Evolutionary conservation across 306 rosid genomes (phyloP), one percentile per base, ranked within the genome.

Genomic region (Fragaria nilgerrensis): DNA sequence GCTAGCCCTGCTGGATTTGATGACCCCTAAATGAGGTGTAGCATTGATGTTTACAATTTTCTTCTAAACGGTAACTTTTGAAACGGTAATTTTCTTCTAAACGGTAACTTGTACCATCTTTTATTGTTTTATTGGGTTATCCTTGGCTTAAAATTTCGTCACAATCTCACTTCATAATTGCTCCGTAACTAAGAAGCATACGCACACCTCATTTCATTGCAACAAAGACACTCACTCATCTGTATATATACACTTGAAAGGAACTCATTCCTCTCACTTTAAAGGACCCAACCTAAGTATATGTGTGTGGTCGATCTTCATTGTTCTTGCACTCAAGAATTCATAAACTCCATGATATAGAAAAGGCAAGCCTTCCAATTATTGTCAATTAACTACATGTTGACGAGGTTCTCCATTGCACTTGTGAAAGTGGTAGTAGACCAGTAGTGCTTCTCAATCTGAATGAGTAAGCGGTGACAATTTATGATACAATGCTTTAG

Each of bases 401-500:
- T 64, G 69, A 64, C 11, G 39, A 34, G 45, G 70, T 65, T 65
- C 70, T 16, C 70, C 25, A 65, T 34, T 65, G 45, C 70, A 65
- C 70, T 34, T 3, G 7, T 25, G 55, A 16, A 74, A 74, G 77
- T 74, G 29, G 41, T 41, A 34, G 39, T 3, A 32, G 5, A 32
- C 4, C 36, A 32, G 36, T 25, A 25, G 66, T 16, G 17, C 25
- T 41, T 16, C 56, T 41, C 11, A 27, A 11, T 43, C 36, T 23
- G 34, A 32, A 43, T 58, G 43, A 58, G 69, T 10, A 5, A 25
- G 55, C 58, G 48, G 7, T 16, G 13, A 34, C 23, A 13, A 15
- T 6, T 5, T 23, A 59, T 59, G 36, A 59, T 59, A 61, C 19
- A 8, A 39, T 55, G 77, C 68, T 15, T 41, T 73, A 53, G 27